Conservation (phyloP, 2,329 filamentous ascomycete species). For the Sclerotiophoma versabilis region DNA sequence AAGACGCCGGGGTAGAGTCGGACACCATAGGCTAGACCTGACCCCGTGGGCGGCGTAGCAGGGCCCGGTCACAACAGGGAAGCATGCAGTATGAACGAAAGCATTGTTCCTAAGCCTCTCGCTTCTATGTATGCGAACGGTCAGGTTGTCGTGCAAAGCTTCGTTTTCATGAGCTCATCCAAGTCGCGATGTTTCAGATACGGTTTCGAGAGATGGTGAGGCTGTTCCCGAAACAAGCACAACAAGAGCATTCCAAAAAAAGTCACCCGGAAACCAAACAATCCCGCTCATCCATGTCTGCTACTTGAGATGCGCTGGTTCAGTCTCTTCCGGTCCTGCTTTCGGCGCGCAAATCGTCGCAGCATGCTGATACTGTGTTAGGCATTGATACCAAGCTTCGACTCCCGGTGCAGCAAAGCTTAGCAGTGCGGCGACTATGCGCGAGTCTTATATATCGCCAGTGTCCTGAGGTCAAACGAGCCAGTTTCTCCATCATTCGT, state of each 20-base stretch:
- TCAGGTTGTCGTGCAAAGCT: not conserved
- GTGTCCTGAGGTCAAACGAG: slow-evolving; percentile 8
- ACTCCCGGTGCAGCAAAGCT: slow-evolving; percentile 24
- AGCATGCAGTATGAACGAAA: not conserved
- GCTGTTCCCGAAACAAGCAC: slow-evolving; percentile 32
- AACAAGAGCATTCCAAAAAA: slow-evolving; percentile 16
- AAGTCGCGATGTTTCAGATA: slow-evolving; percentile 38
- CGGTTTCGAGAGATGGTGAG: slow-evolving; percentile 34
- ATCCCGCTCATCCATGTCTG: slow-evolving; percentile 22
- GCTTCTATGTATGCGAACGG: not conserved
- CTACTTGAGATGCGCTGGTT: slow-evolving; percentile 6
- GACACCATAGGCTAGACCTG: not conserved
- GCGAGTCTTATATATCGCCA: slow-evolving; percentile 26
- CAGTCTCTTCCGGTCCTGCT: slow-evolving; percentile 1
- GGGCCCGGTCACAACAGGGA: not conserved
- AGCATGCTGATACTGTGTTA: slow-evolving; percentile 35
- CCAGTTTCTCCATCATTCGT: slow-evolving; percentile 19
- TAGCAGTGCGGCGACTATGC: slow-evolving; percentile 6
- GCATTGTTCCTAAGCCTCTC: not conserved
- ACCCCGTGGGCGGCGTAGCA: not conserved
- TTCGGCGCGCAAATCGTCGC: slow-evolving; percentile 17
- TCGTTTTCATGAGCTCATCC: not conserved
- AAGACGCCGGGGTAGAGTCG: not conserved
- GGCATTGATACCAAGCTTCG: slow-evolving; percentile 30
- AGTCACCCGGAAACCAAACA: slow-evolving; percentile 21